phyloP scores from a whole-genome alignment of 1,284 basidiomycete species.

The Ceratobasidium papillatum region DNA sequence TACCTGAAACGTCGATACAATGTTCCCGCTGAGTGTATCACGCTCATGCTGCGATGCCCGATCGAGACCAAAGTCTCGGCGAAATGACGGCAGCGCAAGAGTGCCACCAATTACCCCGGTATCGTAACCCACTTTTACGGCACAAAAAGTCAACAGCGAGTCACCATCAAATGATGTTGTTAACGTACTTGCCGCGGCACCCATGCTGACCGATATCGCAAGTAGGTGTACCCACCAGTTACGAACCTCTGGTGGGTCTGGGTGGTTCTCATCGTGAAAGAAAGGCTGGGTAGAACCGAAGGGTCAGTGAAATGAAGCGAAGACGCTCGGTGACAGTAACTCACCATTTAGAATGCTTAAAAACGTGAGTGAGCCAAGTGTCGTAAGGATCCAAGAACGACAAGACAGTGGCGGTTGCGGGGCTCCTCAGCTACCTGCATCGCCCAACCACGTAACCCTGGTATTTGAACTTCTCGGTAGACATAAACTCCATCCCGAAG shows the following conservation, averaged over 20 bases:
- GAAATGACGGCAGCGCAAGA: constrained; percentile 50
- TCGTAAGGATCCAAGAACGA: constrained; percentile 26
- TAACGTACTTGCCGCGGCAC: constrained; percentile 26
- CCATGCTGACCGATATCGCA: constrained; percentile 38
- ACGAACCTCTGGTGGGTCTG: constrained; percentile 34
- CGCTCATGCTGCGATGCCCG: constrained; percentile 45
- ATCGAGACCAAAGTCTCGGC: constrained; percentile 48
- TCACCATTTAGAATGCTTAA: constrained; percentile 24
- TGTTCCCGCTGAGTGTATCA: constrained; percentile 49
- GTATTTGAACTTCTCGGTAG: constrained; percentile 12
- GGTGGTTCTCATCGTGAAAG: constrained; percentile 31
- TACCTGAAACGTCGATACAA: constrained; percentile 52
- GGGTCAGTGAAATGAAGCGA: background rate
- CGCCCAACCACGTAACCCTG: background rate
- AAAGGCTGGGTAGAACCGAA: background rate
- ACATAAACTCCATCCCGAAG: constrained; percentile 3
- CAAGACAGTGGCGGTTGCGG: constrained; percentile 22
- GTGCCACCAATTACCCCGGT: constrained; percentile 51
- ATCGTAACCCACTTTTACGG: constrained; percentile 47
- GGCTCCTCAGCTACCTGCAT: constrained; percentile 34
- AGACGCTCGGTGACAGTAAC: background rate
- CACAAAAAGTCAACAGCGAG: background rate
- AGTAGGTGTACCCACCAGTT: constrained; percentile 38
- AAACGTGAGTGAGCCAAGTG: background rate
- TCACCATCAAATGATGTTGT: constrained; percentile 9